Percentiles rank a stretch among this genome's conserved stretches.
Evolutionary conservation across 164 flowering plant genomes (phyloP).

Genomic region (Protea cynaroides): DNA sequence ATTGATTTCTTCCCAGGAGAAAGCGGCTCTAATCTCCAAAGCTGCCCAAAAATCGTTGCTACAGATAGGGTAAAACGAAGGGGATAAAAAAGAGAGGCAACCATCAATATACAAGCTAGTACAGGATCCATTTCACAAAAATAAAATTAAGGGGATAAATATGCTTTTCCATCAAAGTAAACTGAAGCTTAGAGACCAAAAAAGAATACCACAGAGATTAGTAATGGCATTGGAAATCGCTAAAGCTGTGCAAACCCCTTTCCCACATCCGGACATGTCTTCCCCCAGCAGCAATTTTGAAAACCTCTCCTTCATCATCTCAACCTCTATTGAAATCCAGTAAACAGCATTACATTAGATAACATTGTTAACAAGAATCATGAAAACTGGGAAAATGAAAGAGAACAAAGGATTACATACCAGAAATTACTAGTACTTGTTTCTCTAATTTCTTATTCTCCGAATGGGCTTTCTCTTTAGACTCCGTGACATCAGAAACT

Average conservation of each 20-base stretch:
- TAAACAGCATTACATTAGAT: slow-evolving; percentile 5
- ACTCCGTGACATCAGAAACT: slow-evolving; percentile 14
- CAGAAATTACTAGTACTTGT: slow-evolving; percentile 39
- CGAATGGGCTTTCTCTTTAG: slow-evolving; percentile 21
- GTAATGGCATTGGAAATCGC: slow-evolving; percentile 82
- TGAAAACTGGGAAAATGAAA: background rate
- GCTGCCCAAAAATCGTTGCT: slow-evolving; percentile 90
- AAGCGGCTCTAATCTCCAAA: slow-evolving; percentile 93
- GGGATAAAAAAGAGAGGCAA: background rate
- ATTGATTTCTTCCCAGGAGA: slow-evolving; percentile 67
- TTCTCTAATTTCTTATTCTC: slow-evolving; percentile 37
- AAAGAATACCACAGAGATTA: slow-evolving; percentile 59
- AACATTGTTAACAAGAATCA: background rate
- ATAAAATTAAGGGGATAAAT: too few species aligned
- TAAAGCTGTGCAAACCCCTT: slow-evolving; percentile 68
- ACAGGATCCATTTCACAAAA: slow-evolving; percentile 32
- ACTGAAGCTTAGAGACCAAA: background rate
- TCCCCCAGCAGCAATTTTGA: slow-evolving; percentile 75
- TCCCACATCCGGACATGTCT: slow-evolving; percentile 83
- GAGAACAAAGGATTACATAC: slow-evolving; percentile 16
- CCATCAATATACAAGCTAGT: slow-evolving; percentile 9
- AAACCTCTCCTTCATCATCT: slow-evolving; percentile 81
- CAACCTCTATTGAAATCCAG: slow-evolving; percentile 35
- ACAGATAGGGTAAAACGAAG: slow-evolving; percentile 7
- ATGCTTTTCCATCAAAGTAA: background rate